Percentiles rank a stretch among this genome's conserved stretches.
These are phyloP conservation scores for Beauveria australis DNA, from an alignment of 2,329 filamentous ascomycete species.

Conservation along the genomic window DNA sequence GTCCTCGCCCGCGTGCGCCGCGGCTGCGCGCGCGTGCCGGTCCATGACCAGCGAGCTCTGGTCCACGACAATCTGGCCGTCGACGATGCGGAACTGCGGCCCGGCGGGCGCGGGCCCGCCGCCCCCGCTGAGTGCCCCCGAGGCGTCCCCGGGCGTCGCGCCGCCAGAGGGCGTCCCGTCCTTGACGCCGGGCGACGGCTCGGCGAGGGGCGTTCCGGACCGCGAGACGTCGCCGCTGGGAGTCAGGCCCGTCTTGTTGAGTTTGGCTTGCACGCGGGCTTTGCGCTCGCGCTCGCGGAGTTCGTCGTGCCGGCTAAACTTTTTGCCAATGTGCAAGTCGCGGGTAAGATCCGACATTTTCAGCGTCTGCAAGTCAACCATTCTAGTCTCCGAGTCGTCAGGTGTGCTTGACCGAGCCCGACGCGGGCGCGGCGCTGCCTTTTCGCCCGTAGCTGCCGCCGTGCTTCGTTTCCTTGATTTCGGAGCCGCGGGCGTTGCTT, in stretches of 20 bases:
- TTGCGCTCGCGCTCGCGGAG: conserved; percentile 59
- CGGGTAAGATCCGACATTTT: conserved; percentile 67
- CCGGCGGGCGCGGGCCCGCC: no score
- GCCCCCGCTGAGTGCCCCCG: conserved; percentile 12
- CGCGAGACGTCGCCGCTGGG: conserved; percentile 17
- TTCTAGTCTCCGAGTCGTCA: conserved; percentile 52
- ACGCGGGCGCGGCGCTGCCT: conserved; percentile 20
- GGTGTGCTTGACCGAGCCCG: conserved; percentile 46
- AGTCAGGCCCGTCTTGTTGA: conserved; percentile 20
- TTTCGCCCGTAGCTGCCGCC: conserved; percentile 7
- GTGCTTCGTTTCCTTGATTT: conserved; percentile 4
- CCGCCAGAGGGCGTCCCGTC: conserved; percentile 11
- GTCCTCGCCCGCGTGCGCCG: no score
- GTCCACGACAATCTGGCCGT: no score
- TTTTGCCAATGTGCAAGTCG: conserved; percentile 63
- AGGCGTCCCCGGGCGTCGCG: conserved; percentile 16
- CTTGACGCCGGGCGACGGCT: conserved; percentile 9
- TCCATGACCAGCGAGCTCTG: no score
- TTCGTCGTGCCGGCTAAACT: conserved; percentile 65
- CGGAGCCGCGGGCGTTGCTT: background rate
- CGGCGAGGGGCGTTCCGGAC: conserved; percentile 9
- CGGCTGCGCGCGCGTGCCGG: no score
- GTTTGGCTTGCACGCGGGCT: conserved; percentile 24
- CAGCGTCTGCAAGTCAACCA: conserved; percentile 57
- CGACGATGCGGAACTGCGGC: no score